A percentile compares a stretch with the other conserved stretches of the same genome.
phyloP scores from a whole-genome alignment of 345 rosid genomes.

The Gynandropsis gynandra region DNA sequence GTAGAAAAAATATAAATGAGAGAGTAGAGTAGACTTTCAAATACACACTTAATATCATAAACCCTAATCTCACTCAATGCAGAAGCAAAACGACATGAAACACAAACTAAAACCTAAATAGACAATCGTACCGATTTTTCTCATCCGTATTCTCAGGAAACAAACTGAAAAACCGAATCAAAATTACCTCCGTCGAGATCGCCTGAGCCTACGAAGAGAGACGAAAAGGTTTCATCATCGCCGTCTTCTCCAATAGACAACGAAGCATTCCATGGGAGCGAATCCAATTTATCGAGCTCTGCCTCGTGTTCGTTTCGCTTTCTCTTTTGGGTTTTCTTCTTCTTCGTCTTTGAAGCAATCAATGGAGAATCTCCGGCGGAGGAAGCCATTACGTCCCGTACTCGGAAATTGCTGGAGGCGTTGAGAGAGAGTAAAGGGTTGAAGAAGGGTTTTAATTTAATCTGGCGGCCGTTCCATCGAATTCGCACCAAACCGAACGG shows the following conservation, averaged over 20 bases:
- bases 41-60: too few relatives aligned
- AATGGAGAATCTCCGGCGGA: constrained; percentile 17
- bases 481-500: too few relatives aligned
- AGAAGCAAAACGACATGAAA: neutral
- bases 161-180: neutral
- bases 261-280: constrained; percentile 55
- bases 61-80: too few relatives aligned
- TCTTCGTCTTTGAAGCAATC: constrained; percentile 13
- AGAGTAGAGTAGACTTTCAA: too few relatives aligned
- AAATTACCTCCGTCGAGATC: constrained; percentile 73
- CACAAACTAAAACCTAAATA: neutral
- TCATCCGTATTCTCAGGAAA: neutral
- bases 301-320: constrained; percentile 31
- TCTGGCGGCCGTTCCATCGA: too few relatives aligned
- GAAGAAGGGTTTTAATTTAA: too few relatives aligned
- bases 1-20: too few relatives aligned
- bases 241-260: constrained; percentile 37
- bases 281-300: constrained; percentile 41
- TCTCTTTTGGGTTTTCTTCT: constrained; percentile 29
- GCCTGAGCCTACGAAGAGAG: constrained; percentile 47
- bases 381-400: constrained; percentile 1
- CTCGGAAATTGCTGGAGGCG: neutral
- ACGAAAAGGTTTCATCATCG: constrained; percentile 36
- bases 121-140: neutral
- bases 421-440: neutral